A percentile compares a stretch with the other conserved stretches of the same genome.
phyloP scores from a whole-genome alignment of 2,329 filamentous ascomycete genomes.

The Westerdykella ornata region DNA sequence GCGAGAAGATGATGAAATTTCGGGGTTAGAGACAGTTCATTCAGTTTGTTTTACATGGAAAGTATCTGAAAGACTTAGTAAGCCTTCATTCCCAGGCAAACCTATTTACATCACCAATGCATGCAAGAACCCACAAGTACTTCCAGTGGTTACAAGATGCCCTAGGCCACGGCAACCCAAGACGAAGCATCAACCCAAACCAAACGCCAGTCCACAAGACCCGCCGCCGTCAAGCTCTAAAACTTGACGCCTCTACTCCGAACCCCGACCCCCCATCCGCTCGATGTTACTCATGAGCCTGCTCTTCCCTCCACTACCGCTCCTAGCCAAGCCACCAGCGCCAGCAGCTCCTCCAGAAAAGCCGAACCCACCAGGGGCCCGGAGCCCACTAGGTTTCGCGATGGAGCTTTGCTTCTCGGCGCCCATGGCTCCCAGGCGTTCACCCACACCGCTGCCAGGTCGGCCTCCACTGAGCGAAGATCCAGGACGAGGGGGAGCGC shows the following conservation, averaged over 20 bases:
- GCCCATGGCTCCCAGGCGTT: constrained; percentile 16
- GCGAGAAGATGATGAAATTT: too few species aligned
- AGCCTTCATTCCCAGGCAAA: too few species aligned
- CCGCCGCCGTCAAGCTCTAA: not conserved
- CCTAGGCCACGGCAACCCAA: too few species aligned
- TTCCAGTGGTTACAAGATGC: too few species aligned
- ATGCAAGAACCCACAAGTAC: too few species aligned
- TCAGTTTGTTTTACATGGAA: too few species aligned
- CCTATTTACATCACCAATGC: too few species aligned
- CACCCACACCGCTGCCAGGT: constrained; percentile 21
- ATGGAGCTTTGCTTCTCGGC: constrained; percentile 11
- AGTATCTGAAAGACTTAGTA: too few species aligned
- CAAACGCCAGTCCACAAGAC: too few species aligned
- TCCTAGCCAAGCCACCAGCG: constrained; percentile 25
- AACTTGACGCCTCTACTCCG: not conserved
- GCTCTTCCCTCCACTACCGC: constrained; percentile 48
- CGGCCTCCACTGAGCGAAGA: constrained; percentile 22
- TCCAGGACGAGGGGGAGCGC: constrained; percentile 19
- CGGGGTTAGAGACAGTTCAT: too few species aligned
- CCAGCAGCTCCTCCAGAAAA: constrained; percentile 28
- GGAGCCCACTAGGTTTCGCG: constrained; percentile 51
- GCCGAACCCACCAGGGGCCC: constrained; percentile 50
- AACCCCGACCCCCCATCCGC: constrained; percentile 62
- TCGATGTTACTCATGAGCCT: constrained; percentile 82
- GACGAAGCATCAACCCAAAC: too few species aligned